A percentile compares a stretch with the other conserved stretches of the same genome.
These are phyloP conservation scores for Mortierella antarctica DNA, from an alignment of 192 early-diverging fungal species.

Conservation along the genomic window DNA sequence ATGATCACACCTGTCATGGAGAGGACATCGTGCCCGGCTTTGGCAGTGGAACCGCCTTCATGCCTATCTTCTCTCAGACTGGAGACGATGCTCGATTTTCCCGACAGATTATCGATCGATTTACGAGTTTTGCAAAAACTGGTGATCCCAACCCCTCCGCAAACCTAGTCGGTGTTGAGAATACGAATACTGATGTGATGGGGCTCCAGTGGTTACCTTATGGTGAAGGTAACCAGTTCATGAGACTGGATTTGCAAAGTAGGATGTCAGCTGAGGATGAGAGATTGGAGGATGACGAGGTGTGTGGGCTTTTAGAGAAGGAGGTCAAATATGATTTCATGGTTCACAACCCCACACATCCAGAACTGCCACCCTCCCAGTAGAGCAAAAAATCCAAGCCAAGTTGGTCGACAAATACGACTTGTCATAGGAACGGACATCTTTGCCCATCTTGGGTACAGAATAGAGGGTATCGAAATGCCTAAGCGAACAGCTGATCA, in stretches of 20 bases:
- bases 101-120: slow-evolving; percentile 43
- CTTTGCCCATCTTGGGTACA: no score
- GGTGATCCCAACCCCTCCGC: slow-evolving; percentile 51
- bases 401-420: no score
- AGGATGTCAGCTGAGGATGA: background rate
- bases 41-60: slow-evolving; percentile 8
- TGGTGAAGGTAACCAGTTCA: slow-evolving; percentile 15
- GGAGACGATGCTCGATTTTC: slow-evolving; percentile 54
- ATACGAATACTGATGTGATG: slow-evolving; percentile 22
- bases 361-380: background rate
- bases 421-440: no score
- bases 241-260: slow-evolving; percentile 21
- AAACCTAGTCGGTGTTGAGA: slow-evolving; percentile 1
- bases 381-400: no score
- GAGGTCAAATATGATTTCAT: slow-evolving; percentile 1
- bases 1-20: slow-evolving; percentile 23
- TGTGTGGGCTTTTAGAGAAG: background rate
- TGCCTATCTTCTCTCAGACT: background rate
- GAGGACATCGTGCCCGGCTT: slow-evolving; percentile 31
- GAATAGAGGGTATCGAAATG: no score
- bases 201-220: slow-evolving; percentile 19
- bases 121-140: slow-evolving; percentile 52
- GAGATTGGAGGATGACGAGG: background rate
- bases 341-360: background rate
- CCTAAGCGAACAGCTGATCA: no score